A percentile compares a stretch with the other conserved stretches of the same genome.
These are phyloP conservation scores for Cantharellus anzutake DNA, from an alignment of 768 basidiomycete species.

Conservation along the genomic window DNA sequence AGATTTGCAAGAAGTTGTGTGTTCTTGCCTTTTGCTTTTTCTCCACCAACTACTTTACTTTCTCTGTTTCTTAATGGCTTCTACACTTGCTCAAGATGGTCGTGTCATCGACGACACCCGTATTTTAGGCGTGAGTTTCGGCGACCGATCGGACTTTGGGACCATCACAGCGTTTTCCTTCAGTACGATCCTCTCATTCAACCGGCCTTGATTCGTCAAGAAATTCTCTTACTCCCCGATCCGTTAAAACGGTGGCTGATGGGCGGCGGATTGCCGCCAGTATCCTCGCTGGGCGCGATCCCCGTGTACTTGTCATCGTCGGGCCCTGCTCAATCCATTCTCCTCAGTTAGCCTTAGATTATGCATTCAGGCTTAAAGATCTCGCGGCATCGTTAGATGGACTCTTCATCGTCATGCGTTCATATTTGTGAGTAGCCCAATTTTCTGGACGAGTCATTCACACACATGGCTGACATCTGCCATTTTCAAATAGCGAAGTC, in stretches of 20 bases:
- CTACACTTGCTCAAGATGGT: no score
- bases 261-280: constrained; percentile 64
- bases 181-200: constrained; percentile 95
- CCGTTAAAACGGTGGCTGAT: constrained; percentile 56
- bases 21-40: no score
- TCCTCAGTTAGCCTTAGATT: constrained; percentile 65
- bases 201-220: constrained; percentile 76
- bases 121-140: not conserved
- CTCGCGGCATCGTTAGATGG: constrained; percentile 41
- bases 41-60: no score
- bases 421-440: constrained; percentile 60
- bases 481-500: not conserved
- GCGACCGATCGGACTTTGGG: no score
- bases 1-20: no score
- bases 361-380: constrained; percentile 50
- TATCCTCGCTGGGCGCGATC: constrained; percentile 68
- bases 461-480: not conserved
- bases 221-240: constrained; percentile 46
- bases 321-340: constrained; percentile 95
- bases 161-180: no score
- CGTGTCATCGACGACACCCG: no score
- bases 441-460: constrained; percentile 1
- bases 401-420: constrained; percentile 84
- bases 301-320: constrained; percentile 75
- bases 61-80: no score